Conservation (phyloP, 345 rosid species). For the Trapa bicornis region DNA sequence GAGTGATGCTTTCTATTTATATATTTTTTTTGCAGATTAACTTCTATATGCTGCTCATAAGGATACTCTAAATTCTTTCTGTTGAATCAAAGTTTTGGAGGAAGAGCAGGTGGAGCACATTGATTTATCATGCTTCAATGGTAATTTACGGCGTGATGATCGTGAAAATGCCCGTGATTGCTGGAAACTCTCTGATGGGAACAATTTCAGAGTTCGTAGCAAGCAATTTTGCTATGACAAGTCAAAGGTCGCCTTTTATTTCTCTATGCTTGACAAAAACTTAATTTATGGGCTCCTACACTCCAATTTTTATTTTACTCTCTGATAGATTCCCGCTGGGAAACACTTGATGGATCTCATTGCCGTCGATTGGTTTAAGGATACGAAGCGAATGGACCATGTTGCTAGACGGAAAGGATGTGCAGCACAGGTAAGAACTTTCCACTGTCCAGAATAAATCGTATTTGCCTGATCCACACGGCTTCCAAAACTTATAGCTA, state of each 20-base stretch:
- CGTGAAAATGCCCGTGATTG: slow-evolving; percentile 77
- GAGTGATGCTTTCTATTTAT: slow-evolving; percentile 7
- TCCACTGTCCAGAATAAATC: background rate
- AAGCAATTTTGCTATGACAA: slow-evolving; percentile 77
- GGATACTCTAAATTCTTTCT: slow-evolving; percentile 6
- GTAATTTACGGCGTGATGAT: slow-evolving; percentile 77
- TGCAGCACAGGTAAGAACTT: slow-evolving; percentile 68
- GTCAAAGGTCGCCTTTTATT: slow-evolving; percentile 48
- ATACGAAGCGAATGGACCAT: slow-evolving; percentile 91
- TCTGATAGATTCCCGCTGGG: slow-evolving; percentile 68
- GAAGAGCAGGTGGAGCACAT: slow-evolving; percentile 66
- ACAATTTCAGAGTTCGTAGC: slow-evolving; percentile 93
- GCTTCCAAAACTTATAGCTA: background rate
- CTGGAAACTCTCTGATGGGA: slow-evolving; percentile 81
- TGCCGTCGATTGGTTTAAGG: slow-evolving; percentile 99
- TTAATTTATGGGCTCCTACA: slow-evolving; percentile 4
- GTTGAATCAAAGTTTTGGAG: slow-evolving; percentile 34
- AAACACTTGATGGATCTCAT: slow-evolving; percentile 97
- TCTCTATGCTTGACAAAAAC: background rate
- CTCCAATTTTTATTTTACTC: background rate
- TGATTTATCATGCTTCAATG: slow-evolving; percentile 75
- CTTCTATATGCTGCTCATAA: background rate
- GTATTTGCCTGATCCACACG: background rate
- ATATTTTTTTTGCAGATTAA: slow-evolving; percentile 3
- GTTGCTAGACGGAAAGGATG: slow-evolving; percentile 89